Percentiles rank a stretch among this genome's conserved stretches.
These are phyloP conservation scores for Massarina eburnea DNA, from an alignment of 2,329 filamentous ascomycete species.

Conservation along the genomic window DNA sequence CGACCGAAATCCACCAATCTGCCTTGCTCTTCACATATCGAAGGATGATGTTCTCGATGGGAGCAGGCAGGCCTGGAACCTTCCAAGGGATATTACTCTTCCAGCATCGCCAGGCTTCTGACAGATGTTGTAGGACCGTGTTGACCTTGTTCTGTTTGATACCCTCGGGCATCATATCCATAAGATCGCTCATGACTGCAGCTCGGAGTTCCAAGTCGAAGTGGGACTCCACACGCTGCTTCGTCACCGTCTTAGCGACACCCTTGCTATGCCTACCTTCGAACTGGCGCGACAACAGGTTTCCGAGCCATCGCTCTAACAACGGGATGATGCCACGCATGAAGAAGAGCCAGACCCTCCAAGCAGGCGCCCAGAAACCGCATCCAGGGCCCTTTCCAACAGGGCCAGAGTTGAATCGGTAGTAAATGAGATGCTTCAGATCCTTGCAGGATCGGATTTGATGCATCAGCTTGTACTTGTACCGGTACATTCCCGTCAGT, in stretches of 20 bases:
- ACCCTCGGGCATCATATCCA: constrained; percentile 99
- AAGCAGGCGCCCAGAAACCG: constrained; percentile 98
- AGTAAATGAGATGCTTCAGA: constrained; percentile 98
- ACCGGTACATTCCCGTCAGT: constrained; percentile 98
- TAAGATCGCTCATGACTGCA: constrained; percentile 97
- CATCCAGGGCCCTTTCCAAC: constrained; percentile 97
- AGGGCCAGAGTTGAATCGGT: constrained; percentile 94
- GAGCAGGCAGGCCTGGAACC: constrained; percentile 91
- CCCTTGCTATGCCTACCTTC: constrained; percentile 98
- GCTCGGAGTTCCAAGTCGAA: constrained; percentile 96
- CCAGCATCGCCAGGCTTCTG: constrained; percentile 99
- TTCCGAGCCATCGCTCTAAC: constrained; percentile 95
- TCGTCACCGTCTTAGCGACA: constrained; percentile 97
- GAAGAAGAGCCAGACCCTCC: constrained; percentile 99
- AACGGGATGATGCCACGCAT: constrained; percentile 98
- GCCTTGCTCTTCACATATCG: constrained; percentile 99
- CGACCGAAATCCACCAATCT: constrained; percentile 99
- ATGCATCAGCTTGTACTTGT: constrained; percentile 99
- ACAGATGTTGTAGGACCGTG: constrained; percentile 93
- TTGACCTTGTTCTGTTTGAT: constrained; percentile 99
- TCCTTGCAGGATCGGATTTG: constrained; percentile 99
- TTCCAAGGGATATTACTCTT: constrained; percentile 99
- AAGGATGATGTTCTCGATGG: constrained; percentile 97
- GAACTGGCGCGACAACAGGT: constrained; percentile 93
- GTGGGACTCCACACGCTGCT: constrained; percentile 97